Evolutionary conservation across 2,329 filamentous ascomycete genomes (phyloP).

Genomic region (Diaporthe capsici): DNA sequence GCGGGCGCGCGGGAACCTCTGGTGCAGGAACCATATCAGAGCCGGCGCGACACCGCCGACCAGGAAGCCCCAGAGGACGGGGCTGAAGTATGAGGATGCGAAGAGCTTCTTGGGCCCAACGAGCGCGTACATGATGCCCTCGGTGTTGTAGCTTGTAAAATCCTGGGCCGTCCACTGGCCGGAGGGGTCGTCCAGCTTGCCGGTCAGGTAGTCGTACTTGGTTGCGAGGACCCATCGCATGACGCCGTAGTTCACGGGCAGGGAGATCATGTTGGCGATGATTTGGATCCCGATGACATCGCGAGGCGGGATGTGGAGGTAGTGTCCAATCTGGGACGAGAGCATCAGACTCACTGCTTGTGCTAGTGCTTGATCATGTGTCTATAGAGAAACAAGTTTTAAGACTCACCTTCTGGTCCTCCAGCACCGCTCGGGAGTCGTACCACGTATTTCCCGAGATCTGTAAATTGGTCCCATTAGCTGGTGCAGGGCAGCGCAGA

Average conservation of each 20-base stretch:
- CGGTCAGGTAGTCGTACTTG: slow-evolving; percentile 42
- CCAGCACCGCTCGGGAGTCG: slow-evolving; percentile 39
- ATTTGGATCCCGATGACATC: slow-evolving; percentile 44
- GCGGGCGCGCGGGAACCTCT: slow-evolving; percentile 37
- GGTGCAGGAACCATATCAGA: slow-evolving; percentile 43
- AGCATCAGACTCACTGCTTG: neutral
- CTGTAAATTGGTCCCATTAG: slow-evolving; percentile 1
- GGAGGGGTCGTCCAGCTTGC: slow-evolving; percentile 37
- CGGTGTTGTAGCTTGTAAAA: slow-evolving; percentile 43
- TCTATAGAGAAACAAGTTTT: neutral
- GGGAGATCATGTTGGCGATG: slow-evolving; percentile 42
- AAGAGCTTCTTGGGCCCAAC: slow-evolving; percentile 44
- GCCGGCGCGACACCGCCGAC: slow-evolving; percentile 39
- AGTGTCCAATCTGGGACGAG: slow-evolving; percentile 32
- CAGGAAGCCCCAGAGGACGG: slow-evolving; percentile 44
- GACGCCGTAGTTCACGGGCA: slow-evolving; percentile 44
- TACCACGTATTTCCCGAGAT: slow-evolving; percentile 45
- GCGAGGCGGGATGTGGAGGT: slow-evolving; percentile 43
- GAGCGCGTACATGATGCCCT: slow-evolving; percentile 43
- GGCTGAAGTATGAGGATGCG: slow-evolving; percentile 40
- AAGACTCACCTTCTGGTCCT: slow-evolving; percentile 43
- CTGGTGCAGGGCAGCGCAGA: neutral
- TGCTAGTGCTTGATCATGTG: too few relatives aligned
- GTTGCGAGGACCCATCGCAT: slow-evolving; percentile 43
- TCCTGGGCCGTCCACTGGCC: slow-evolving; percentile 44